Evolutionary conservation across 2,329 filamentous ascomycete species (phyloP), one percentile per base, ranked within the genome.

Genomic region (Juglanconis juglandina): DNA sequence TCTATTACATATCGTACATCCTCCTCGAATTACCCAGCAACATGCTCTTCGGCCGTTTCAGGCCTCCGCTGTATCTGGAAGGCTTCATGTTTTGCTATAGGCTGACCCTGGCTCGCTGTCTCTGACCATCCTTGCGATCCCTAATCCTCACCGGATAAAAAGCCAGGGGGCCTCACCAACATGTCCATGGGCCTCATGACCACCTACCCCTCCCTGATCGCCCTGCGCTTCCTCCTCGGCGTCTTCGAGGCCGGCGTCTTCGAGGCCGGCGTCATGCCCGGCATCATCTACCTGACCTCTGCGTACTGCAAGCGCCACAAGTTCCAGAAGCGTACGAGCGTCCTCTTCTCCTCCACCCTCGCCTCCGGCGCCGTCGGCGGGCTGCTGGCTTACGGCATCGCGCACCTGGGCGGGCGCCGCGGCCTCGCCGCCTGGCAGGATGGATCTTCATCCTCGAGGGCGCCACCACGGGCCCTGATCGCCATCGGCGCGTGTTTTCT

Each of bases 271-370:
- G 80, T 81, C 61, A 73, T 75, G 1, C 79, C 79, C 0, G 78
- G 77, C 30, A 74, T 80, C 30, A 66, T 80, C 7, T 71, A 79
- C 46, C 73, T 82, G 49, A 72, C 83, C 17, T 80, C 78, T 1
- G 79, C 76, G 0, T 83, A 79, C 79, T 83, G 83, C 66, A 80
- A 80, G 67, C 46, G 54, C 5, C 42, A 48, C 10, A 44, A 56
- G 54, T 32, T 37, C 17, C 34, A 47, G 4, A 82, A 80, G 66
- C 74, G 81, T 3, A 82, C 83, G 63, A 77, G 75, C 11, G 70
- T 83, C 7, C 83, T 79, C 66, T 81, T 81, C 63, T 80, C 78
- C 3, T 81, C 79, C 2, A 79, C 79, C 0, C 77, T 82, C 7
- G 68, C 82, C 1, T 80, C 79, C 0, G 79, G 80, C 37, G 80